These are phyloP conservation scores for Triglochin maritima DNA, from an alignment of 106 monocot species.

Conservation along the genomic window DNA sequence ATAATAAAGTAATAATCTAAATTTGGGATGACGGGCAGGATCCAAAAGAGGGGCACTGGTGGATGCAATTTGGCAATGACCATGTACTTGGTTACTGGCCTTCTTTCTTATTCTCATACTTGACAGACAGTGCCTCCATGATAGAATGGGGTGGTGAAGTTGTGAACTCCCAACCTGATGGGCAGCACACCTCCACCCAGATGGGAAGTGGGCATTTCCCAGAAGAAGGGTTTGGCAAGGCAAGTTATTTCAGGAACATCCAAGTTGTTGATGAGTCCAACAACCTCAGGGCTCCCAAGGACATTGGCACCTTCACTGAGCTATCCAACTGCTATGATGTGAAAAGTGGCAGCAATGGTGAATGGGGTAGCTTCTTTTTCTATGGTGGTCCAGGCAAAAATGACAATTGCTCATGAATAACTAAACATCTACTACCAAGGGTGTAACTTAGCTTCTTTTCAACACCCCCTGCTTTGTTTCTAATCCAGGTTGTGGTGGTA, in stretches of 20 bases:
- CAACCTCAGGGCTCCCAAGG: conserved; percentile 41
- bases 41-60: conserved; percentile 64
- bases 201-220: conserved; percentile 80
- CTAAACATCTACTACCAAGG: not conserved
- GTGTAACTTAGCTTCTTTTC: too few species aligned
- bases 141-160: conserved; percentile 83
- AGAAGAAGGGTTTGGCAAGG: conserved; percentile 61
- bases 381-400: conserved; percentile 83
- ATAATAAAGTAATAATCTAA: not conserved
- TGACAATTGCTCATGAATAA: conserved; percentile 50
- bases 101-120: conserved; percentile 60
- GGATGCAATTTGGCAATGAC: conserved; percentile 72
- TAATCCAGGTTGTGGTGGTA: too few species aligned
- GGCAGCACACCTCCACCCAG: conserved; percentile 66
- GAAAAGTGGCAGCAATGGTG: conserved; percentile 44
- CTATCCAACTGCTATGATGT: conserved; percentile 69
- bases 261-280: conserved; percentile 65
- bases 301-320: conserved; percentile 47
- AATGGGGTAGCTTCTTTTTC: conserved; percentile 80
- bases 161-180: conserved; percentile 60
- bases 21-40: conserved; percentile 24
- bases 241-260: conserved; percentile 74
- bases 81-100: conserved; percentile 76
- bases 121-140: conserved; percentile 53
- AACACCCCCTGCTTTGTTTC: too few species aligned